phyloP scores from a whole-genome alignment of 305 asterid genomes.

The Fraxinus paxiana region DNA sequence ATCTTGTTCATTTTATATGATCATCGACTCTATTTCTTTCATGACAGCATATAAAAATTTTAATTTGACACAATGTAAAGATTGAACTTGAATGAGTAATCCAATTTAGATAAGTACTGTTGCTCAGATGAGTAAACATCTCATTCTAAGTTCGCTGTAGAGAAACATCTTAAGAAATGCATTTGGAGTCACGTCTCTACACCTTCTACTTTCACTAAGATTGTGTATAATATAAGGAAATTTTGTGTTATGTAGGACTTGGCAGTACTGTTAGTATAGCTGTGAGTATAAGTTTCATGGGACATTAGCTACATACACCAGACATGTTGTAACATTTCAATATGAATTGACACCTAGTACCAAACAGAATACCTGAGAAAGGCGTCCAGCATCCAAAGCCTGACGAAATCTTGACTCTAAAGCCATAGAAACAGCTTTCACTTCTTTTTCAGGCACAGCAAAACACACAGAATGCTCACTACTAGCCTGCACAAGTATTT shows the following conservation, averaged over 20 bases:
- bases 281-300: neutral
- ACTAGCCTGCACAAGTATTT: constrained; percentile 64
- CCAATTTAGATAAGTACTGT: neutral
- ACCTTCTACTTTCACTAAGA: neutral
- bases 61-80: neutral
- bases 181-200: neutral
- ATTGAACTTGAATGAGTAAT: neutral
- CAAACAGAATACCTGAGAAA: constrained; percentile 69
- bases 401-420: constrained; percentile 78
- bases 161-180: neutral
- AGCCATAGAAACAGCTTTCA: constrained; percentile 78
- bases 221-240: neutral
- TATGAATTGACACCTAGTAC: neutral
- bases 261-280: neutral
- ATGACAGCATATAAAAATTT: neutral
- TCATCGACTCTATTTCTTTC: neutral
- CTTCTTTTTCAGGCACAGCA: constrained; percentile 97
- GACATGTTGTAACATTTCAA: neutral
- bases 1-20: neutral
- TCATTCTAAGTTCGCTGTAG: neutral
- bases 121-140: neutral
- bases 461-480: constrained; percentile 98
- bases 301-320: neutral
- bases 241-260: neutral
- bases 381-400: constrained; percentile 93